Percentiles rank a stretch among this genome's conserved stretches.
These are phyloP conservation scores for Xylaria sp. DNA, from an alignment of 2,329 filamentous ascomycete species.

Conservation along the genomic window DNA sequence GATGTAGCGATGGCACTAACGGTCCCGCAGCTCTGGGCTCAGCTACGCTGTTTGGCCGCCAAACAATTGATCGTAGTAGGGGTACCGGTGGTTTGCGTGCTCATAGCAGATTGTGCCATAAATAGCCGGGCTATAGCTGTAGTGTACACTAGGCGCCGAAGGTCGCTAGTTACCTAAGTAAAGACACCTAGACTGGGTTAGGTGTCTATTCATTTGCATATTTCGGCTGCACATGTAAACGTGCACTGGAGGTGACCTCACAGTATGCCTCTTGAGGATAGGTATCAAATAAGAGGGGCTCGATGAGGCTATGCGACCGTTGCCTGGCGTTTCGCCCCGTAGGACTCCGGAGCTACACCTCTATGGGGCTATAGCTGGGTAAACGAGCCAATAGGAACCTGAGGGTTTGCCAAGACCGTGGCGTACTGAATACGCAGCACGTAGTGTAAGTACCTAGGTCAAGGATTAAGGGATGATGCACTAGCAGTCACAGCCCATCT, in stretches of 20 bases:
- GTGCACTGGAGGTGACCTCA: background rate
- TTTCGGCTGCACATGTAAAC: background rate
- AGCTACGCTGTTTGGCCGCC: background rate
- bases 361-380: background rate
- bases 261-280: conserved; percentile 5
- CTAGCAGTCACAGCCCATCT: conserved; percentile 7
- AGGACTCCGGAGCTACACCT: background rate
- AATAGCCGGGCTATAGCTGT: no score
- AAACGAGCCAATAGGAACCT: conserved; percentile 9
- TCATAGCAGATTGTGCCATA: background rate
- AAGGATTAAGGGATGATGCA: conserved; percentile 1
- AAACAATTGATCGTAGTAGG: background rate
- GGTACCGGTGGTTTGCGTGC: background rate
- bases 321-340: conserved; percentile 1
- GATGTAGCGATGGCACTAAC: conserved; percentile 2
- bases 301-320: background rate
- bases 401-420: no score
- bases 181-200: background rate
- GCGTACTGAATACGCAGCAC: no score
- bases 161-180: background rate
- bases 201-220: background rate
- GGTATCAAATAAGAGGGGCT: background rate
- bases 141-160: background rate
- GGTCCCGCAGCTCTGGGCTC: background rate
- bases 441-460: background rate